Conservation (phyloP, 257 asterid species). For the Coffea eugenioides region DNA sequence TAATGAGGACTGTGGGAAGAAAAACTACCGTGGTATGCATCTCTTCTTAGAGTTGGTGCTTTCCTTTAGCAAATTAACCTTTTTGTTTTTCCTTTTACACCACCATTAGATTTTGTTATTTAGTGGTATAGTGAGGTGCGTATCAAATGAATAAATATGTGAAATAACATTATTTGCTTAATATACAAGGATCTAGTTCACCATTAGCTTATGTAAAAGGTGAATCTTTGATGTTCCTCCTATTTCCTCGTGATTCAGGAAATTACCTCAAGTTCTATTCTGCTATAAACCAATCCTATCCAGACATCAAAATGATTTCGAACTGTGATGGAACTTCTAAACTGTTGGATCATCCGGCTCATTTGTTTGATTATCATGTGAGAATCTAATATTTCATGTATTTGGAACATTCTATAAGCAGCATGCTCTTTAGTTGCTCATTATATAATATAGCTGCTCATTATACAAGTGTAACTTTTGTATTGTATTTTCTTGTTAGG, state of each 20-base stretch:
- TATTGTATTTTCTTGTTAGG: constrained; percentile 41
- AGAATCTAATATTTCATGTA: constrained; percentile 16
- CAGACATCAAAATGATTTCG: constrained; percentile 76
- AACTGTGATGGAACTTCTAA: constrained; percentile 80
- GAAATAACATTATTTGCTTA: neutral
- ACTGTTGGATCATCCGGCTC: constrained; percentile 88
- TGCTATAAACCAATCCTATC: constrained; percentile 66
- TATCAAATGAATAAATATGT: neutral
- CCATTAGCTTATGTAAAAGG: neutral
- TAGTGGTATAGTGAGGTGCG: neutral
- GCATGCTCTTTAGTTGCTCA: neutral
- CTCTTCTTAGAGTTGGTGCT: constrained; percentile 2
- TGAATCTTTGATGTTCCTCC: neutral
- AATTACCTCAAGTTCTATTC: constrained; percentile 80
- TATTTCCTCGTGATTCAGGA: constrained; percentile 51
- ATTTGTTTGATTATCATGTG: constrained; percentile 88
- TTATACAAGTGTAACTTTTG: neutral
- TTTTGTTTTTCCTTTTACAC: neutral
- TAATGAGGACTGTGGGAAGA: constrained; percentile 90
- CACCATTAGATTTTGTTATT: neutral
- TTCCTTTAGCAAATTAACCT: neutral
- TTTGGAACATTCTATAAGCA: neutral
- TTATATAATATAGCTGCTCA: neutral
- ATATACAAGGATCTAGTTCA: too few species aligned
- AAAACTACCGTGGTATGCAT: constrained; percentile 65